Evolutionary conservation across 441 rosid species (phyloP).

Genomic region (Erysimum cheiri): DNA sequence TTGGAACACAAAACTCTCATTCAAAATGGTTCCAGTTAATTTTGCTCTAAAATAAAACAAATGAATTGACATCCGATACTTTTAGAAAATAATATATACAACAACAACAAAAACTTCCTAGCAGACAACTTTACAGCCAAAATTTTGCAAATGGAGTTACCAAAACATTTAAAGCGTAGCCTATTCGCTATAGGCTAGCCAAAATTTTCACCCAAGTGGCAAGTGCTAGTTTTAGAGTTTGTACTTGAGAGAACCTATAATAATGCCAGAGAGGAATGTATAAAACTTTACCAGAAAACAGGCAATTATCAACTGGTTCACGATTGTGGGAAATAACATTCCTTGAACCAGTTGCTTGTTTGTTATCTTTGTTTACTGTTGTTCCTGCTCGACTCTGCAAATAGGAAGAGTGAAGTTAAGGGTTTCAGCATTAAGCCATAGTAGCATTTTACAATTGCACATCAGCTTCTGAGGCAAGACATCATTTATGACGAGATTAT

Average conservation of each 20-base stretch:
- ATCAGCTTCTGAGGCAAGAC: conserved; percentile 4
- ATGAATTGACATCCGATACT: neutral
- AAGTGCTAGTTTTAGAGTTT: conserved; percentile 5
- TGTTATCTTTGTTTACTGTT: conserved; percentile 41
- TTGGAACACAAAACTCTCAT: neutral
- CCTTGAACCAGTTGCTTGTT: conserved; percentile 6
- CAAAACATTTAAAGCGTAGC: neutral
- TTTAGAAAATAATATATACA: neutral
- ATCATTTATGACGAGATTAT: neutral
- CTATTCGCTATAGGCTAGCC: conserved; percentile 12
- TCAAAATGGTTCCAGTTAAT: neutral
- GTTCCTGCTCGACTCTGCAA: conserved; percentile 39
- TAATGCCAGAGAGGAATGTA: conserved; percentile 17
- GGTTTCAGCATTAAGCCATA: conserved; percentile 21
- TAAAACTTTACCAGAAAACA: conserved; percentile 13
- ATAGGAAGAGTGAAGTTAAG: conserved; percentile 2
- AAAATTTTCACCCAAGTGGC: neutral
- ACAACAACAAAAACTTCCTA: neutral
- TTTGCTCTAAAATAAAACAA: neutral
- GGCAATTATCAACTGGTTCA: conserved; percentile 13
- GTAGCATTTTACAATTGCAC: neutral
- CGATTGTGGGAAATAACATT: conserved; percentile 10
- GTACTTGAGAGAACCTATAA: conserved; percentile 21
- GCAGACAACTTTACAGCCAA: conserved; percentile 34
- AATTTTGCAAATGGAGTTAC: conserved; percentile 17